Evolutionary conservation across 345 rosid genomes (phyloP), one percentile per base, ranked within the genome.

Genomic region (Populus alba): DNA sequence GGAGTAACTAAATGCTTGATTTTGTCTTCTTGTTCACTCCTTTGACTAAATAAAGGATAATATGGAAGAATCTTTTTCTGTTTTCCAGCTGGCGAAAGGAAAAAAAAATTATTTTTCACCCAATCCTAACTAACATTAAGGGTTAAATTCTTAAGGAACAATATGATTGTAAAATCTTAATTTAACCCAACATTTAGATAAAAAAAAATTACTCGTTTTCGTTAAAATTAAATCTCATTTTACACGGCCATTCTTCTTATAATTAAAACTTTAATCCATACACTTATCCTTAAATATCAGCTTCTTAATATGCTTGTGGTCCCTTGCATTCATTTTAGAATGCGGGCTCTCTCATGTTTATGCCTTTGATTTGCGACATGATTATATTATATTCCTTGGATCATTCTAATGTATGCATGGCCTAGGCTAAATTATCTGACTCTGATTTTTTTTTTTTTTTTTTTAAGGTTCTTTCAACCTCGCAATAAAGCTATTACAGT

Each of bases 41-140:
- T 23, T 69, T 45, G 43, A 62, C 55, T 68, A 45, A 27, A 43
- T 39, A 22, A 43, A 11, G 67, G 18, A 51, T n/a, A 67, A 35
- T 67, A 78, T 38, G 33, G 27, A 68, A 65, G 75, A 38, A 75
- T 80, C 20, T 67, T 59, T 73, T 65, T 23, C 27, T 27, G 27
- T 27, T 27, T 27, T 27, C 1, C 20, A 63, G 61, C 38, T 77
- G 66, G 76, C 75, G 47, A 72, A 57, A 66, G 23, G 69, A 55
- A 1, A 49, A 53, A 53, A 20, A 53, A 2, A 41, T 41, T 1
- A 31, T 1, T 3, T 41, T 43, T 43, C 27, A 27, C 47, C 47
- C 15, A 0, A 33, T 0, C 37, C 0, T 33, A 33, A 33, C 6
- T 33, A 33, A 33, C 37, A 0, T 43, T 2, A 0, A 11, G 4